phyloP scores from a whole-genome alignment of 1,284 basidiomycete species.

The Cryptococcus sp. region DNA sequence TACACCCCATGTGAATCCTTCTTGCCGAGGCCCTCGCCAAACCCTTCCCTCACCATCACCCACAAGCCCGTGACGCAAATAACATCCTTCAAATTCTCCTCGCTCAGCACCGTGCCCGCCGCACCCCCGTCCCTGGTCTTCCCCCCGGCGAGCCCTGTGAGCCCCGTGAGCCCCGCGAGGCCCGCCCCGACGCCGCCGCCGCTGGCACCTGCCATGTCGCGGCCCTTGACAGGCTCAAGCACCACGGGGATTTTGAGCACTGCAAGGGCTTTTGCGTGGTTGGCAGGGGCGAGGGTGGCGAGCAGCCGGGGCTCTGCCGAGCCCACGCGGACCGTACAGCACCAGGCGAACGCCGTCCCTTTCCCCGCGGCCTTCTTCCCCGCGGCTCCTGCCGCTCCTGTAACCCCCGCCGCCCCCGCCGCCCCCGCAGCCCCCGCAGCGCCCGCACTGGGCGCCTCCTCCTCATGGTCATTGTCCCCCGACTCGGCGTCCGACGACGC shows the following conservation, averaged over 20 bases:
- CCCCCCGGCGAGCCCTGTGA: constrained; percentile 9
- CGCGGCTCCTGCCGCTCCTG: constrained; percentile 4
- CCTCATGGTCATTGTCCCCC: too few relatives aligned
- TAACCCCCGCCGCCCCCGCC: constrained; percentile 5
- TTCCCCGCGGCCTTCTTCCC: constrained; percentile 71
- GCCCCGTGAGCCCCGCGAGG: background rate
- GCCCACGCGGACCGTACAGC: constrained; percentile 58
- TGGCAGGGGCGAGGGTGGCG: constrained; percentile 81
- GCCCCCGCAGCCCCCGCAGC: too few relatives aligned
- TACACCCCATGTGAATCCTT: background rate
- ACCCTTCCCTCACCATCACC: constrained; percentile 86
- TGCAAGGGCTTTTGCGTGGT: constrained; percentile 92
- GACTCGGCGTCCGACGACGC: too few relatives aligned
- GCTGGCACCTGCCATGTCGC: background rate
- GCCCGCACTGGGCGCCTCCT: too few relatives aligned
- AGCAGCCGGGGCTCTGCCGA: constrained; percentile 42
- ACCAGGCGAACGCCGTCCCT: constrained; percentile 89
- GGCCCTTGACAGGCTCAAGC: constrained; percentile 57
- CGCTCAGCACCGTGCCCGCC: constrained; percentile 61
- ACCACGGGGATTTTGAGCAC: constrained; percentile 86
- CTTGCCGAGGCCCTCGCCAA: constrained; percentile 67
- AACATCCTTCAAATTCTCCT: constrained; percentile 92
- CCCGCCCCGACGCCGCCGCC: background rate
- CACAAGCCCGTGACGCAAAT: constrained; percentile 84
- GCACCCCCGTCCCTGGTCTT: constrained; percentile 43